phyloP scores from a whole-genome alignment of 495 filamentous ascomycete genomes.

The Podospora comata region DNA sequence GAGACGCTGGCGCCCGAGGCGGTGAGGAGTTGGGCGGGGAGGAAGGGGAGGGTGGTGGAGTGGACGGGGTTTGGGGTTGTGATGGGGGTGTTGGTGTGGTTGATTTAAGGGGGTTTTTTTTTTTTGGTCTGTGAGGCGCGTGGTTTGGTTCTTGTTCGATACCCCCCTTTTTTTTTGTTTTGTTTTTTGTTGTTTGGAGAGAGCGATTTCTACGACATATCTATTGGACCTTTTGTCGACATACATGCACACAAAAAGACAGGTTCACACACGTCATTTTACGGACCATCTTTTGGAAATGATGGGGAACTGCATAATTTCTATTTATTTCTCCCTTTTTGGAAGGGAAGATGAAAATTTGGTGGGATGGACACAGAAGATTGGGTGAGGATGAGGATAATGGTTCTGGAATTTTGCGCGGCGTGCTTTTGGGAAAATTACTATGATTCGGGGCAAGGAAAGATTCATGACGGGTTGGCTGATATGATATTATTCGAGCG shows the following conservation, averaged over 20 bases:
- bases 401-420: not conserved
- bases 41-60: not conserved
- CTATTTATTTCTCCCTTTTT: not conserved
- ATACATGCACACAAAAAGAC: not conserved
- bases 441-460: not conserved
- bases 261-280: not conserved
- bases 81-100: not conserved
- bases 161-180: not conserved
- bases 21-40: not conserved
- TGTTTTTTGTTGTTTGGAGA: not conserved
- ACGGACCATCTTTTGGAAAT: not conserved
- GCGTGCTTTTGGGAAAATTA: not conserved
- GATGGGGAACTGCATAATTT: not conserved
- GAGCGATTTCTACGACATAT: not conserved
- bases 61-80: not conserved
- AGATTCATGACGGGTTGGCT: not conserved
- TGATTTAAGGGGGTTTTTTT: not conserved
- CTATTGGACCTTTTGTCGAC: not conserved
- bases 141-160: constrained; percentile 1
- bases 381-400: not conserved
- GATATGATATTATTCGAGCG: not conserved
- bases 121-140: not conserved
- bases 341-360: not conserved
- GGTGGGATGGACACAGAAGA: not conserved
- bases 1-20: constrained; percentile 51